Evolutionary conservation across 805 yeast species (phyloP).

Genomic region (Candida andamanensis): DNA sequence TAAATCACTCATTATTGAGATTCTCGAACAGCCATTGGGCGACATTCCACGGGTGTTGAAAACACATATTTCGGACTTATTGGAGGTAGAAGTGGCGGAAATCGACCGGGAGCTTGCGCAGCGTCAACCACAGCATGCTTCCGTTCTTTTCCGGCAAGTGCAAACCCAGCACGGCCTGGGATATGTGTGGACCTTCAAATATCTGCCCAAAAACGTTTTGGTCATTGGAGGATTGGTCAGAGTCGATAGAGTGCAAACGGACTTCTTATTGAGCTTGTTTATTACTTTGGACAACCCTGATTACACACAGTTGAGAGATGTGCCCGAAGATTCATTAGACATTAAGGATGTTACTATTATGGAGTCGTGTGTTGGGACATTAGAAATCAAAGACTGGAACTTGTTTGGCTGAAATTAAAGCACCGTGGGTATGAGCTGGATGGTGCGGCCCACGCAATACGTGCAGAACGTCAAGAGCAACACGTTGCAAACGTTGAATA

Average conservation of each 20-base stretch:
- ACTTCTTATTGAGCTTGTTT: slow-evolving; percentile 41
- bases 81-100: slow-evolving; percentile 17
- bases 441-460: slow-evolving; percentile 11
- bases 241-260: slow-evolving; percentile 4
- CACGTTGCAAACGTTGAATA: slow-evolving; percentile 16
- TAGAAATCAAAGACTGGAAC: slow-evolving; percentile 43
- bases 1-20: slow-evolving; percentile 59
- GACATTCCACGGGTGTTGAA: slow-evolving; percentile 39
- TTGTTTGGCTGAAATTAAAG: slow-evolving; percentile 23
- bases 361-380: slow-evolving; percentile 1
- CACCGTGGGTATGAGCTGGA: not conserved
- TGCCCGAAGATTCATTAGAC: not conserved
- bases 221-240: slow-evolving; percentile 2
- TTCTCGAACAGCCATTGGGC: slow-evolving; percentile 43
- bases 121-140: slow-evolving; percentile 1
- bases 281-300: slow-evolving; percentile 2
- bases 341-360: slow-evolving; percentile 3
- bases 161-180: slow-evolving; percentile 1
- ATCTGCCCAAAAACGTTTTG: not conserved
- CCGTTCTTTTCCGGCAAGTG: not conserved
- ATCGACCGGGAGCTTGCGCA: not conserved
- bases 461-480: slow-evolving; percentile 7
- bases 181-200: slow-evolving; percentile 3
- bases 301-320: not conserved
- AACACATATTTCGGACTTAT: slow-evolving; percentile 53